Evolutionary conservation across 2,329 filamentous ascomycete species (phyloP), one percentile per base, ranked within the genome.

Genomic region (Huntiella moniliformis): DNA sequence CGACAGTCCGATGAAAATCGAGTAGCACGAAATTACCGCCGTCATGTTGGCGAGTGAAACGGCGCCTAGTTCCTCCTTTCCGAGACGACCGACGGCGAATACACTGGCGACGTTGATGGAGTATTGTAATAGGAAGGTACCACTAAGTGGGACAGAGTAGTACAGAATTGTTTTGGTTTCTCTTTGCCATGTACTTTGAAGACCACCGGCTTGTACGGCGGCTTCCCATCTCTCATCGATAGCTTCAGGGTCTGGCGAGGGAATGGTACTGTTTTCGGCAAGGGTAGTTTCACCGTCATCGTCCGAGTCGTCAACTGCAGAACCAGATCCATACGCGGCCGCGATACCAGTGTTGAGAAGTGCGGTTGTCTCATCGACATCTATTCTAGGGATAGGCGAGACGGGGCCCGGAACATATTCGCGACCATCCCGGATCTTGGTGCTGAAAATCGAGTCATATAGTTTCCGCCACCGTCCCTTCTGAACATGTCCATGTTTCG

Each of bases 181-280:
- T 51, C 87, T 76, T 60, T 82, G 79, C 86, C 87, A 96, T 4
- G 85, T 92, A 4, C 87, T 95, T 45, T 79, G 78, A 52, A 96
- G 87, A 56, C 77, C 73, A 8, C 86, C 85, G 0, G 80, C 73
- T 1, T 75, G 71, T 8, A 95, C 82, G 0, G 87, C 88, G 51
- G 86, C 81, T 51, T 88, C 79, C 85, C 85, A 93, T 56, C 83
- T 79, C 54, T 76, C 70, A 53, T 80, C 74, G 43, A 87, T 66
- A 44, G 71, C 67, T 39, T 75, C 73, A 4, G 68, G 66, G 47
- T 65, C 65, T 35, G 63, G 63, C 16, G 66, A 63, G 2, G 36
- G 35, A 2, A 22, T 36, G 12, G 17, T 8, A 7, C 18, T 5
- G 32, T n/a, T 8, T 65, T 64, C 62, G 62, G 45, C 57, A 54